Evolutionary conservation across 345 rosid species (phyloP), one percentile per base, ranked within the genome.

Genomic region (Citrus medica): DNA sequence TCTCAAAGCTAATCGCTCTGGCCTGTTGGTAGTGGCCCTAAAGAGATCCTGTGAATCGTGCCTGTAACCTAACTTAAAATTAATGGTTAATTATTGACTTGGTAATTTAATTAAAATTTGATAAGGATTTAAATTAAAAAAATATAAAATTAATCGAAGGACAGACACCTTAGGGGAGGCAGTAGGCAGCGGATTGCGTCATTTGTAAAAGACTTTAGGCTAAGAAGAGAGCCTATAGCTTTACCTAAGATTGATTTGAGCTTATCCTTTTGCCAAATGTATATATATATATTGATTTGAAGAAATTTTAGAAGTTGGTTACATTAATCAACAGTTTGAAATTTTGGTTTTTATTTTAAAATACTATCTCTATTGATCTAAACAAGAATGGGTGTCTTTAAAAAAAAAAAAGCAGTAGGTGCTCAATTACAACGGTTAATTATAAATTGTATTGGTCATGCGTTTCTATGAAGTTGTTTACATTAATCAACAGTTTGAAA

Each of bases 1-100:
- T 65, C 63, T 35, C 9, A 32, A 13, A 53, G 46, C 40, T 16
- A 9, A 5, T 0, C 38, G 40, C 9, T 24, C 67, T 55, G 73
- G 27, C 38, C 5, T 56, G 40, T 1, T 25, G 25, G 2, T 12
- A 25, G 9, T 35, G 79, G 73, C 25, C 30, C 3, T 53, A 24
- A 51, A 55, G 33, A 58, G 79, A 76, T 76, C 58, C 66, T 76
- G 19, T 1, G 73, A 76, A 76, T 76, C 73, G 24, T 37, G 73
- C 73, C 79, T 2, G 28, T 9, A 76, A 67, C 55, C 79, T 58
- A 56, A 76, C 22, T 16, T 51, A 7, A 53, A 22, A 17, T 71
- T 21, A 64, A 69, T 38, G 19, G 12, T 40, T n/a, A 21, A 64
- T 53, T 53, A 46, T 67, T 76, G 51, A 76, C 63, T 33, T 3